A percentile compares a stretch with the other conserved stretches of the same genome.
These are phyloP conservation scores for Capsella bursapastoris DNA, from an alignment of 345 rosid genomes.

Conservation along the genomic window DNA sequence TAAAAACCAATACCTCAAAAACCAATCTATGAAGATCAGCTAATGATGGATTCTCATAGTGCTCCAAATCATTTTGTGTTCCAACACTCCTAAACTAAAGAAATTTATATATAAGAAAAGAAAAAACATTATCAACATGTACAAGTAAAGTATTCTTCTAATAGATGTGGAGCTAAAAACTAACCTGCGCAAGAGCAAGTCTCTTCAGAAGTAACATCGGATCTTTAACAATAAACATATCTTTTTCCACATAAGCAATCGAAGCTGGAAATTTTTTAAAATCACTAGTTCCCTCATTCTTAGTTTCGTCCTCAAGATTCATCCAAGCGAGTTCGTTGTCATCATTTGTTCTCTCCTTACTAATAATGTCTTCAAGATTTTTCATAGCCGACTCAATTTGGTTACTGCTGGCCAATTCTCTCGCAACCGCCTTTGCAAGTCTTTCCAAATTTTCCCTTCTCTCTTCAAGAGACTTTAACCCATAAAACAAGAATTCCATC, in stretches of 20 bases:
- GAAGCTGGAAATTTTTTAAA: conserved; percentile 67
- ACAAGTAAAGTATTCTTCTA: not conserved
- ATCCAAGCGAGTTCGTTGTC: conserved; percentile 36
- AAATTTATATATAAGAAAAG: not conserved
- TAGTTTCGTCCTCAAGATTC: conserved; percentile 79
- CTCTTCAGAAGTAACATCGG: conserved; percentile 69
- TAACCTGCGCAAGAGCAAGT: conserved; percentile 76
- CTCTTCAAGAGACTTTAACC: conserved; percentile 51
- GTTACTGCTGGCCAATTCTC: not conserved
- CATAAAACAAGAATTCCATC: conserved; percentile 91
- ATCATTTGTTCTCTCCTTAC: conserved; percentile 61
- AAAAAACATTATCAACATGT: not conserved
- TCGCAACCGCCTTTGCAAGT: not conserved
- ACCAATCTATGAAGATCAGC: conserved; percentile 82
- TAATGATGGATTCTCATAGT: conserved; percentile 72
- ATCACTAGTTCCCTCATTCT: conserved; percentile 60
- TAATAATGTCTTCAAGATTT: conserved; percentile 70
- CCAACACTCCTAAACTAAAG: conserved; percentile 71
- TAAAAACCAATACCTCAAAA: conserved; percentile 78
- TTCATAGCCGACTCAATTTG: not conserved
- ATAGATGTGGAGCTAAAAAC: conserved; percentile 7
- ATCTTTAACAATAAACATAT: conserved; percentile 77
- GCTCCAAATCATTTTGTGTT: conserved; percentile 59
- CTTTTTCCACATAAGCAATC: conserved; percentile 64
- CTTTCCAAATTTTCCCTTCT: not conserved